Base-by-base conservation (phyloP, 148 eudicot genomes). In the Euryodendron excelsum region DNA sequence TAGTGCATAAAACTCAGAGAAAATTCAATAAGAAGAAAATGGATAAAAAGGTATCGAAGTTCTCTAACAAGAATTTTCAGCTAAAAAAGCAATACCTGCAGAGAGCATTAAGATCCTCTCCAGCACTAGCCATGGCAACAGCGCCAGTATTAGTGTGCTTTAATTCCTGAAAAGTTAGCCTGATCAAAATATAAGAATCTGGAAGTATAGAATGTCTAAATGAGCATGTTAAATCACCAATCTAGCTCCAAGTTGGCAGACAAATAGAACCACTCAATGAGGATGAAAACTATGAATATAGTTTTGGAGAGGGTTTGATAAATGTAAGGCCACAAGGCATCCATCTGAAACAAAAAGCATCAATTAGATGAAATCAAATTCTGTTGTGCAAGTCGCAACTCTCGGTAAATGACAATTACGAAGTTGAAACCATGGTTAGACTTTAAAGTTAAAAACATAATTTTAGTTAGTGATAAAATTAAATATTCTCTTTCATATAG, bases 41-140 rank as follows among this genome's bases (percentile, higher is more conserved):
- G n/a, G n/a, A n/a, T n/a, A n/a, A n/a, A n/a, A n/a, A n/a, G n/a
- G n/a, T n/a, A n/a, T n/a, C n/a, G n/a, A n/a, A n/a, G n/a, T n/a
- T n/a, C n/a, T n/a, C n/a, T n/a, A n/a, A n/a, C n/a, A n/a, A n/a
- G n/a, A n/a, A n/a, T n/a, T n/a, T n/a, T n/a, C n/a, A n/a, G n/a
- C n/a, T n/a, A 59, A n/a, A 72, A 15, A 64, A 33, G 31, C 13
- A 2, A n/a, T 80, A 92, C 96, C 92, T 92, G 97, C 52, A 92
- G 89, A 67, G 97, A 67, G 97, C 97, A 85, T 92, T 92, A 20
- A 89, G 80, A 82, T 92, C 81, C 87, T 92, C 89, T 69, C 97
- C 97, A 72, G 87, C 97, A 85, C 97, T 92, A 71, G 94, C 94
- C 97, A 92, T 92, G 72, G 97, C 91, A 73, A 92, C 87, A 11